Conservation (phyloP, 257 asterid genomes). For the Nicotiana attenuata region DNA sequence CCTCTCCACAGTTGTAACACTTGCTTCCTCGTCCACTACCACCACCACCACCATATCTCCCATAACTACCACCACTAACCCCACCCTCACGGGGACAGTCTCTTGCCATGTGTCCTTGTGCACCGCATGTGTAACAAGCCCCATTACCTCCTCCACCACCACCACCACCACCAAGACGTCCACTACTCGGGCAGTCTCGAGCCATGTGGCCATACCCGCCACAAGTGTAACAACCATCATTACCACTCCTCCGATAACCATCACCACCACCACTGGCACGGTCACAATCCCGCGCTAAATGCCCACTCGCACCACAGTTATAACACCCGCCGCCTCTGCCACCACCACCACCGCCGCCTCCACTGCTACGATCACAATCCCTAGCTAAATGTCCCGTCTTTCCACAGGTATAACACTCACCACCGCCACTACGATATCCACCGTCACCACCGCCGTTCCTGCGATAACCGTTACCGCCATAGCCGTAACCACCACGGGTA, state of each 20-base stretch:
- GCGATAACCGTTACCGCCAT: slow-evolving; percentile 18
- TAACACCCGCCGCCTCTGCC: slow-evolving; percentile 32
- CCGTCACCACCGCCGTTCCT: slow-evolving; percentile 25
- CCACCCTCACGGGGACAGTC: slow-evolving; percentile 49
- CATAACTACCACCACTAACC: slow-evolving; percentile 26
- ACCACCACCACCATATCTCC: slow-evolving; percentile 31
- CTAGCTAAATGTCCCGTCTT: slow-evolving; percentile 42
- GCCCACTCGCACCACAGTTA: slow-evolving; percentile 35
- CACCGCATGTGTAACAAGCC: slow-evolving; percentile 55
- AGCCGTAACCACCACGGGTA: slow-evolving; percentile 23
- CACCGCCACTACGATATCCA: slow-evolving; percentile 28
- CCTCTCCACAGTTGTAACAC: slow-evolving; percentile 65
- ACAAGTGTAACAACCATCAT: slow-evolving; percentile 56
- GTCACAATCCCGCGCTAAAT: slow-evolving; percentile 36
- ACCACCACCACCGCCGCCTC: slow-evolving; percentile 8
- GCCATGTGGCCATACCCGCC: slow-evolving; percentile 62
- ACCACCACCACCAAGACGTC: slow-evolving; percentile 23
- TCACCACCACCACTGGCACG: slow-evolving; percentile 3
- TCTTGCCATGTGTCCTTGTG: slow-evolving; percentile 60
- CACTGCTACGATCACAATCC: slow-evolving; percentile 28
- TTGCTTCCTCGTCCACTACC: slow-evolving; percentile 39
- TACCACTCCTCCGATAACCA: slow-evolving; percentile 25
- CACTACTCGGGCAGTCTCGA: slow-evolving; percentile 41
- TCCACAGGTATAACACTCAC: slow-evolving; percentile 40
- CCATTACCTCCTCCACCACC: slow-evolving; percentile 35